These are phyloP conservation scores for Penicillium paradoxum DNA, from an alignment of 495 filamentous ascomycete genomes.

Conservation along the genomic window DNA sequence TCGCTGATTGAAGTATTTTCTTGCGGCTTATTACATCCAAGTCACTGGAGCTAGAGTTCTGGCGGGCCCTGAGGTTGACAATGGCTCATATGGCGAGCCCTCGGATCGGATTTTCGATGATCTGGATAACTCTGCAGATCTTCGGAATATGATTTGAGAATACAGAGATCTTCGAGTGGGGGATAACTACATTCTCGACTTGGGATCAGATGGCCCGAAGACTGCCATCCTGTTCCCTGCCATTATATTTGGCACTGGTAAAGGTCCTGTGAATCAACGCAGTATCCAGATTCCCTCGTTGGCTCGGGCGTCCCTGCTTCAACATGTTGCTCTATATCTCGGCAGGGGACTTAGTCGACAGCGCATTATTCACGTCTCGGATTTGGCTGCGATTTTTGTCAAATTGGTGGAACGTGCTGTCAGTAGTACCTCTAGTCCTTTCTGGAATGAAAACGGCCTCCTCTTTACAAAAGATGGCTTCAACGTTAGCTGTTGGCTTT, in stretches of 20 bases:
- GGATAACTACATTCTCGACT: constrained; percentile 8
- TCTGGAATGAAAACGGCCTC: constrained; percentile 8
- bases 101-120: constrained; percentile 3
- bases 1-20: not conserved
- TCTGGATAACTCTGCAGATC: not conserved
- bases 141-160: not conserved
- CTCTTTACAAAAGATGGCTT: constrained; percentile 1
- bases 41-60: constrained; percentile 4
- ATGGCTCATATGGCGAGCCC: constrained; percentile 1
- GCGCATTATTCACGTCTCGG: constrained; percentile 1
- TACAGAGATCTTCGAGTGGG: constrained; percentile 1
- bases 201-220: constrained; percentile 1
- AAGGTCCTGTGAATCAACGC: constrained; percentile 3
- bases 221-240: constrained; percentile 6
- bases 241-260: constrained; percentile 3
- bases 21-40: constrained; percentile 4
- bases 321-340: constrained; percentile 1
- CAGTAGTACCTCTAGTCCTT: not conserved
- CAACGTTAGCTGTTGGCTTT: not conserved
- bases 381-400: not conserved
- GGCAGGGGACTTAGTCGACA: constrained; percentile 2
- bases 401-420: not conserved
- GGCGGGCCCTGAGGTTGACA: constrained; percentile 1
- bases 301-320: not conserved
- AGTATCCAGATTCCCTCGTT: constrained; percentile 4